These are phyloP conservation scores for Rhodomyrtus tomentosa DNA, from an alignment of 345 rosid species.

Conservation along the genomic window DNA sequence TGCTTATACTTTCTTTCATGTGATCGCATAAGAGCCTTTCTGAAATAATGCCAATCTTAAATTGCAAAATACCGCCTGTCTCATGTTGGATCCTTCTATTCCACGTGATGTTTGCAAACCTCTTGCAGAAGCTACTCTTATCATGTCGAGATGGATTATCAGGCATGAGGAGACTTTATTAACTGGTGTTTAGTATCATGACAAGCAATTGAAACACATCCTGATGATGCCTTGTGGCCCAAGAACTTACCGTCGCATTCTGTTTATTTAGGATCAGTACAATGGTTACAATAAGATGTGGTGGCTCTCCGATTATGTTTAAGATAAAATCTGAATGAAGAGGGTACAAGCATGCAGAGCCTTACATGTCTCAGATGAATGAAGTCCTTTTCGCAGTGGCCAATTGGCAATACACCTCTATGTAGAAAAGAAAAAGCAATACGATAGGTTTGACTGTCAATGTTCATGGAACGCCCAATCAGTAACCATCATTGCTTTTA, in stretches of 20 bases:
- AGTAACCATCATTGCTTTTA: neutral
- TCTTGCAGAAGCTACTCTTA: neutral
- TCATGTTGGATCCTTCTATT: neutral
- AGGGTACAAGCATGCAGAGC: neutral
- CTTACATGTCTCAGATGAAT: neutral
- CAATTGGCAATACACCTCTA: neutral
- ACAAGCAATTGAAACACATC: neutral
- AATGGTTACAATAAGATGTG: neutral
- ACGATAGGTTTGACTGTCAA: neutral
- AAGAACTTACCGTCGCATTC: neutral
- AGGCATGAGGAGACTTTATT: neutral
- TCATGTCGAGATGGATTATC: neutral
- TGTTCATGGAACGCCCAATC: neutral
- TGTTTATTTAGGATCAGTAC: neutral
- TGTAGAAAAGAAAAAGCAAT: neutral
- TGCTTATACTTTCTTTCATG: neutral
- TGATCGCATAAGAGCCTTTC: neutral
- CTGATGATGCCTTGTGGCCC: neutral
- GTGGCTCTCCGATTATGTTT: neutral
- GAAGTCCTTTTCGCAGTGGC: neutral
- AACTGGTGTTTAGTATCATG: neutral
- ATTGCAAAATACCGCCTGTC: neutral
- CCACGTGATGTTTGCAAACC: neutral
- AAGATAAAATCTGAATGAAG: neutral
- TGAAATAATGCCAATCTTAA: neutral